Conservation (phyloP, 495 filamentous ascomycete species). For the Paragyromitra xinjiangensis region DNA sequence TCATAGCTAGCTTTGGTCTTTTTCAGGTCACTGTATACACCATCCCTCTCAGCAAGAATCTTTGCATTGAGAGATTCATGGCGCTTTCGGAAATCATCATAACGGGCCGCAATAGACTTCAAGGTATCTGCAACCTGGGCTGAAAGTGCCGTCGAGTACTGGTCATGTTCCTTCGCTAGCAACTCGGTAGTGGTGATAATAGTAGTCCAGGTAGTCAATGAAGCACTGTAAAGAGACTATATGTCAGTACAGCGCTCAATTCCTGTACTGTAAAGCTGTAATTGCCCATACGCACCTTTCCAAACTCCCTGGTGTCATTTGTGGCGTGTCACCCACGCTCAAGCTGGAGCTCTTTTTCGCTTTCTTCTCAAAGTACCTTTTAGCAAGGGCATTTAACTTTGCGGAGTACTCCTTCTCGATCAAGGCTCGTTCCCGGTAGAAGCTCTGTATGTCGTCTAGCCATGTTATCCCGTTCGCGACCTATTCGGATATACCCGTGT, state of each 20-base stretch:
- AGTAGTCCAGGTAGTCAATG: conserved; percentile 94
- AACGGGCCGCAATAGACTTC: conserved; percentile 73
- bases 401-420: conserved; percentile 97
- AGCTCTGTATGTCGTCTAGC: conserved; percentile 96
- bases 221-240: conserved; percentile 67
- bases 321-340: conserved; percentile 92
- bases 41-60: conserved; percentile 86
- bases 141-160: conserved; percentile 77
- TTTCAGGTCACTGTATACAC: conserved; percentile 81
- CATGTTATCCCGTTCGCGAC: conserved; percentile 86
- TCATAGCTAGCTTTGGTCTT: conserved; percentile 96
- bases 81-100: conserved; percentile 91
- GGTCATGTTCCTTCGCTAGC: conserved; percentile 88
- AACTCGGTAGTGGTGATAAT: conserved; percentile 88
- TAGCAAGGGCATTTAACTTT: conserved; percentile 84
- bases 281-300: conserved; percentile 69
- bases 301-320: conserved; percentile 91
- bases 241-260: conserved; percentile 15
- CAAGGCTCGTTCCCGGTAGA: conserved; percentile 90
- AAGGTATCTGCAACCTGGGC: conserved; percentile 83
- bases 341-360: conserved; percentile 84
- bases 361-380: conserved; percentile 97
- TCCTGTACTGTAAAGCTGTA: neutral
- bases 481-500: conserved; percentile 57
- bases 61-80: conserved; percentile 88